These are phyloP conservation scores for Linum usitatissimum DNA, from an alignment of 345 rosid species.

Conservation along the genomic window DNA sequence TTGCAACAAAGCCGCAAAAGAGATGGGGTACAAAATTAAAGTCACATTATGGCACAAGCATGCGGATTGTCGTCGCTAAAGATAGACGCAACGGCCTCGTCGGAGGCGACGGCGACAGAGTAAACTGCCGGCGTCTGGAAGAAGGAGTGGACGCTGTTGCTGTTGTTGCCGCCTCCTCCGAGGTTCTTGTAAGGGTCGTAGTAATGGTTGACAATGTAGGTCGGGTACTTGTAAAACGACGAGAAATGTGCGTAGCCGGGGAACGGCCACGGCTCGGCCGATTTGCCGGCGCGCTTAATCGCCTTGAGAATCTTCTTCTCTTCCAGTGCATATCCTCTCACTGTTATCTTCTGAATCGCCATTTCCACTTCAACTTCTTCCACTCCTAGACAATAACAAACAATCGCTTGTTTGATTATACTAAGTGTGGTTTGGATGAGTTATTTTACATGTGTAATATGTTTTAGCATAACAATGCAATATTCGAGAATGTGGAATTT, in stretches of 20 bases:
- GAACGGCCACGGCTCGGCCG: slow-evolving; percentile 92
- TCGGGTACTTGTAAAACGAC: slow-evolving; percentile 78
- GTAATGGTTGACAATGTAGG: slow-evolving; percentile 64
- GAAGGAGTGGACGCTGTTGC: slow-evolving; percentile 45
- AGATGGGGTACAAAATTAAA: too few species aligned
- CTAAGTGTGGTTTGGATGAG: too few species aligned
- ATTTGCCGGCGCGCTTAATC: slow-evolving; percentile 57
- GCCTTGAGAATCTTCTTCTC: slow-evolving; percentile 68
- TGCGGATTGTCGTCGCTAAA: slow-evolving; percentile 90
- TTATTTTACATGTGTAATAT: too few species aligned
- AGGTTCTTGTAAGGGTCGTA: slow-evolving; percentile 41
- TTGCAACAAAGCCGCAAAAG: too few species aligned
- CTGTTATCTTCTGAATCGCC: slow-evolving; percentile 72
- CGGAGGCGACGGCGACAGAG: slow-evolving; percentile 74
- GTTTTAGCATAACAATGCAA: too few species aligned
- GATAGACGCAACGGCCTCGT: slow-evolving; percentile 69
- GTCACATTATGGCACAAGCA: slow-evolving; percentile 71
- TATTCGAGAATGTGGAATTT: too few species aligned
- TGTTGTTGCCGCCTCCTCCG: slow-evolving; percentile 16
- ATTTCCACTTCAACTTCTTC: slow-evolving; percentile 86
- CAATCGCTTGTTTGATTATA: too few species aligned
- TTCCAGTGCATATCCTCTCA: slow-evolving; percentile 53
- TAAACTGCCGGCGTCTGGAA: slow-evolving; percentile 72
- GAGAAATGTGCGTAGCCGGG: slow-evolving; percentile 56
- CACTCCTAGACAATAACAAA: slow-evolving; percentile 31